Base-by-base conservation (phyloP, 164 flowering plant genomes). In the Stephania yunnanensis region DNA sequence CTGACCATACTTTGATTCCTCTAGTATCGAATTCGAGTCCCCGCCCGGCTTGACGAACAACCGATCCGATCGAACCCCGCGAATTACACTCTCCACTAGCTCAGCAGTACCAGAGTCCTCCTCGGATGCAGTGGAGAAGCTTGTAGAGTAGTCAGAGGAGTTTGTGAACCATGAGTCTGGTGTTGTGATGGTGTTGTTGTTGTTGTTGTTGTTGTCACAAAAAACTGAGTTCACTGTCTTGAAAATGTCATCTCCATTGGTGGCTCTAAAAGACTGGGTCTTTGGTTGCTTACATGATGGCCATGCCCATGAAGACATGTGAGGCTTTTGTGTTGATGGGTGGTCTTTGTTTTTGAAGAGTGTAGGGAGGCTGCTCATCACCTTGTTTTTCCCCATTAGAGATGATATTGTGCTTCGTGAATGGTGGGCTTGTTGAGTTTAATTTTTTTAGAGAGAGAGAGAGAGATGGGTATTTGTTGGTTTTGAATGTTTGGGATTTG, bases 11-110 rank as follows among this genome's bases (percentile, higher is more conserved):
- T 80, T 81, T 2, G 78, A 81, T 68, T 84, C 90, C 46, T 87
- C 86, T 30, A 88, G 30, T 36, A 93, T 87, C 0, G 91, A 87
- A 44, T 84, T 89, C 1, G 93, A 83, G 66, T 84, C 66, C 0
- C 46, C 84, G 0, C 81, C 90, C 0, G 91, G 95, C 75, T 91
- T 87, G 22, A 90, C 89, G 67, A 92, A 87, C 72, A 93, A 85
- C 82, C 98, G 80, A 73, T 87, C 89, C 7, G 92, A 85, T 70
- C 84, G 64, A 64, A 86, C 68, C 52, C 92, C 92, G 4, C 82
- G 76, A 11, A 90, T 86, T 58, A 91, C 85, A 22, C 52, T 78
- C 83, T 87, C 92, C 58, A 81, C 19, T 7, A 80, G 63, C 61
- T 74, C 80, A 6, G 20, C 84, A 11, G 71, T 78, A 6, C 74